These are phyloP conservation scores for Trichoderma aggressivum DNA, from an alignment of 2,329 filamentous ascomycete species.

Conservation along the genomic window DNA sequence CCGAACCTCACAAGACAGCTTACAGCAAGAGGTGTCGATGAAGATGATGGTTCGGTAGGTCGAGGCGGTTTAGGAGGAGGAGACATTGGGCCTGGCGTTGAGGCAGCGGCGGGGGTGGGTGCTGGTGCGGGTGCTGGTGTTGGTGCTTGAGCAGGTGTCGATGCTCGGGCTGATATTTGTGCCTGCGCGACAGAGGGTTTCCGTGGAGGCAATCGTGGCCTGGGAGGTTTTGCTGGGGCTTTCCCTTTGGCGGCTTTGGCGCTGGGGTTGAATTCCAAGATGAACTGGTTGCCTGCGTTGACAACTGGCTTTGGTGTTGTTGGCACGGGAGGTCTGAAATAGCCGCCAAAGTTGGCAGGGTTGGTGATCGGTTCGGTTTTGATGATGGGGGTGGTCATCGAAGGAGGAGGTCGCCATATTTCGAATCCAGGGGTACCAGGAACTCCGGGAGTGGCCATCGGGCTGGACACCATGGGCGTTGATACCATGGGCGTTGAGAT, in stretches of 20 bases:
- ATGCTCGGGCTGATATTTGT: constrained; percentile 21
- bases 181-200: constrained; percentile 21
- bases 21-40: constrained; percentile 28
- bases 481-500: constrained; percentile 24
- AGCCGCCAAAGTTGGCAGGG: constrained; percentile 27
- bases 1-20: constrained; percentile 1
- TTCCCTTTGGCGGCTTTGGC: constrained; percentile 34
- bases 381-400: constrained; percentile 20
- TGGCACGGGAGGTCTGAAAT: constrained; percentile 39
- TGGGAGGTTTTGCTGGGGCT: constrained; percentile 33
- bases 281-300: constrained; percentile 34
- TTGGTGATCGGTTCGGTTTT: constrained; percentile 26
- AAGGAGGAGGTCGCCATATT: constrained; percentile 37
- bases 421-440: constrained; percentile 38
- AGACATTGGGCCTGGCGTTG: constrained; percentile 12
- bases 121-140: constrained; percentile 20
- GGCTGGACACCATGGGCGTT: constrained; percentile 23
- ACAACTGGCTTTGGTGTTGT: constrained; percentile 39
- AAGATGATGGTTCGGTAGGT: constrained; percentile 25
- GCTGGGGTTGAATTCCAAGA: constrained; percentile 35
- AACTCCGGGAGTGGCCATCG: constrained; percentile 22
- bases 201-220: constrained; percentile 26
- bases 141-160: constrained; percentile 18
- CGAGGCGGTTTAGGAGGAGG: constrained; percentile 29
- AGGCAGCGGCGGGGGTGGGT: background rate